Evolutionary conservation across 352 stramenopile species (phyloP).

Genomic region (Phytopythium sindhum): DNA sequence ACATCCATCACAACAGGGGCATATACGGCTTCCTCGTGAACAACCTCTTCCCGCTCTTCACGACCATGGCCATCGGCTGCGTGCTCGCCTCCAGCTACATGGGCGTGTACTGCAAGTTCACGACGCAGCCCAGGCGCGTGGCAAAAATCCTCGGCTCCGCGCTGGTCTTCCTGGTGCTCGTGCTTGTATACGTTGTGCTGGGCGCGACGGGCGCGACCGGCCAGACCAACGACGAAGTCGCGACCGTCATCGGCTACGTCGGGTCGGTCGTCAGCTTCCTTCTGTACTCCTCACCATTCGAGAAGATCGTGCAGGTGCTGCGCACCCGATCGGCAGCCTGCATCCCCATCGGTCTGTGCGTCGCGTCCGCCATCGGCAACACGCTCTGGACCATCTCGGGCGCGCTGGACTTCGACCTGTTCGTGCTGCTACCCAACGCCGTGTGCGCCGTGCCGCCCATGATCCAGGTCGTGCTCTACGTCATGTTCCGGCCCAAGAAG

Average conservation of each 20-base stretch:
- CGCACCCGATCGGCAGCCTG: conserved; percentile 21
- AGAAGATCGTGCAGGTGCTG: conserved; percentile 34
- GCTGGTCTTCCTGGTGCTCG: conserved; percentile 16
- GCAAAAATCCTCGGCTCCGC: conserved; percentile 29
- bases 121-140: conserved; percentile 18
- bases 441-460: conserved; percentile 11
- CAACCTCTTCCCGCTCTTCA: conserved; percentile 34
- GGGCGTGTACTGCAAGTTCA: conserved; percentile 29
- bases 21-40: conserved; percentile 11
- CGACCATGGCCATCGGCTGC: conserved; percentile 26
- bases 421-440: conserved; percentile 11
- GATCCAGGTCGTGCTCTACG: conserved; percentile 12
- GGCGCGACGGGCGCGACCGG: conserved; percentile 17
- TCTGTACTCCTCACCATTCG: conserved; percentile 33
- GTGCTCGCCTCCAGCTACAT: conserved; percentile 28
- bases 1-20: neutral
- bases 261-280: conserved; percentile 23
- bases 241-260: conserved; percentile 26
- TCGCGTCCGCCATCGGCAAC: conserved; percentile 22
- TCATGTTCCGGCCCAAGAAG: conserved; percentile 10
- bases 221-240: conserved; percentile 13
- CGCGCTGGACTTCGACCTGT: conserved; percentile 17
- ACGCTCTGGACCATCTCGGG: conserved; percentile 29
- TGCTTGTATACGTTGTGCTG: conserved; percentile 17
- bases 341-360: conserved; percentile 32